These are phyloP conservation scores for Septoria petroselini DNA, from an alignment of 2,329 filamentous ascomycete genomes.

Conservation along the genomic window DNA sequence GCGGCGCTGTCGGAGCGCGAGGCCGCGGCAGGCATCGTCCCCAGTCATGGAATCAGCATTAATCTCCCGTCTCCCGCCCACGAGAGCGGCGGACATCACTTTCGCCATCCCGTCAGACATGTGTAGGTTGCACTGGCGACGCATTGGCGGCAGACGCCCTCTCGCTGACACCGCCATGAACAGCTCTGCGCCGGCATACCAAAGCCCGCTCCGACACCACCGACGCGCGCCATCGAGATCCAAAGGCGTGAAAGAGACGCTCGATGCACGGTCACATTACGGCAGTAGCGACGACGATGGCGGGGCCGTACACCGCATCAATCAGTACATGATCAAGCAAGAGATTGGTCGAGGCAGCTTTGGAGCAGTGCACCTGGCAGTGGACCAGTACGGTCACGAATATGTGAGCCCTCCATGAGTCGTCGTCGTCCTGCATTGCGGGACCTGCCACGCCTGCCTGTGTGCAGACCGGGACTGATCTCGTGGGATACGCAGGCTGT, in stretches of 20 bases:
- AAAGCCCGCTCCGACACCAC: conserved; percentile 65
- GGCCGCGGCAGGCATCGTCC: conserved; percentile 39
- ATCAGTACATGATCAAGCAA: conserved; percentile 90
- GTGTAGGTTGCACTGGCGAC: conserved; percentile 42
- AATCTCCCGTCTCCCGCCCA: conserved; percentile 44
- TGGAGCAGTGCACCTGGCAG: conserved; percentile 84
- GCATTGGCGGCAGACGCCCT: conserved; percentile 10
- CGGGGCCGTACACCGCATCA: conserved; percentile 77
- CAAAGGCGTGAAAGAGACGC: conserved; percentile 75
- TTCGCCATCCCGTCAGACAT: conserved; percentile 51
- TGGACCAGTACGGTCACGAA: conserved; percentile 87
- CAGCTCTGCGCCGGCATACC: conserved; percentile 58
- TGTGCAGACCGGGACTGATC: conserved; percentile 18
- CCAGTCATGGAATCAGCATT: conserved; percentile 46
- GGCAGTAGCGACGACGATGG: conserved; percentile 81
- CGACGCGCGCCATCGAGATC: conserved; percentile 59
- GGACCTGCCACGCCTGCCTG: not conserved
- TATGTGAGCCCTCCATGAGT: conserved; percentile 62
- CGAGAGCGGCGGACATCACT: conserved; percentile 36
- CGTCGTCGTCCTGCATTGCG: not conserved
- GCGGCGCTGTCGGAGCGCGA: conserved; percentile 14
- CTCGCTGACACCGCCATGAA: conserved; percentile 28
- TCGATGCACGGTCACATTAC: conserved; percentile 85
- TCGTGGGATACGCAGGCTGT: conserved; percentile 62
- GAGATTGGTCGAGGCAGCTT: conserved; percentile 98